Evolutionary conservation across 108 stramenopile species (phyloP).

Genomic region (Mediolabrus comicus): DNA sequence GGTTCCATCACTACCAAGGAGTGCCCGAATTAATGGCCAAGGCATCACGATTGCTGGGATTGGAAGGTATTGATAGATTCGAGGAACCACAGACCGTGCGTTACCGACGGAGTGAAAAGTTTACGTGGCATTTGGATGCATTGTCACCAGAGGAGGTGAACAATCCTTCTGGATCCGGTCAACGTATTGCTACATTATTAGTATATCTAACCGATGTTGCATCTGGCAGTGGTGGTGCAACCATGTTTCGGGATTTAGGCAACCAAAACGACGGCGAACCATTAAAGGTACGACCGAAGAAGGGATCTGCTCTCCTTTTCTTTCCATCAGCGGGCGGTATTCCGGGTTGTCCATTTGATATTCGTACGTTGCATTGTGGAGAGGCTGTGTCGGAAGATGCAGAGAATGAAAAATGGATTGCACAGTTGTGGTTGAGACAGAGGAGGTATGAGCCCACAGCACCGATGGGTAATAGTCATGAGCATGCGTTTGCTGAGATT

Average conservation of each 20-base stretch:
- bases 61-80: constrained; percentile 63
- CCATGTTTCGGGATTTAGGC: constrained; percentile 78
- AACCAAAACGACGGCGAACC: constrained; percentile 32
- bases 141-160: constrained; percentile 52
- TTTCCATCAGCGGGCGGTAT: constrained; percentile 85
- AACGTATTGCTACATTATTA: constrained; percentile 74
- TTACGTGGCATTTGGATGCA: constrained; percentile 87
- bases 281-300: constrained; percentile 65
- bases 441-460: constrained; percentile 60
- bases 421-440: constrained; percentile 76
- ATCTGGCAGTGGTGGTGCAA: constrained; percentile 64
- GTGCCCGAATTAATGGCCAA: constrained; percentile 80
- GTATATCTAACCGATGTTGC: constrained; percentile 73
- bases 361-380: constrained; percentile 80
- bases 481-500: constrained; percentile 50
- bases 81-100: constrained; percentile 87
- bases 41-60: constrained; percentile 69
- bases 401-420: constrained; percentile 75
- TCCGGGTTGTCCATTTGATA: constrained; percentile 71
- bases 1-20: constrained; percentile 73
- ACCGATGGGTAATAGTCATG: constrained; percentile 64
- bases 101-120: constrained; percentile 73
- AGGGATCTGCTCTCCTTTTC: constrained; percentile 81
- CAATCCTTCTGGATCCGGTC: constrained; percentile 49
- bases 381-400: constrained; percentile 60